phyloP scores from a whole-genome alignment of 495 filamentous ascomycete species.

The Penicillium macrosclerotiorum region DNA sequence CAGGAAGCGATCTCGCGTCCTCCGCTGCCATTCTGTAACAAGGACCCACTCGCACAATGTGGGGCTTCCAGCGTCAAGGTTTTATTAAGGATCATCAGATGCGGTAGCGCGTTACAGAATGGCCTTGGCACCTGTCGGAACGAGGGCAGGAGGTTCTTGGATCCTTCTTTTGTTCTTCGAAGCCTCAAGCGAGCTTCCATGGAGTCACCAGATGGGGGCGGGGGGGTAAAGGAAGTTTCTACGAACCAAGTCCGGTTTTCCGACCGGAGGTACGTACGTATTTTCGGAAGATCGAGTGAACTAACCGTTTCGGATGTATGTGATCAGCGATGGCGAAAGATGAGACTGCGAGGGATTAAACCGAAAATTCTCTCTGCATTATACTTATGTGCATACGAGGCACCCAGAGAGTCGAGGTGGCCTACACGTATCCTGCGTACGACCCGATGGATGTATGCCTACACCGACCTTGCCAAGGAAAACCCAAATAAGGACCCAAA shows the following conservation, averaged over 20 bases:
- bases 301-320: background rate
- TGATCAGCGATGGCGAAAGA: slow-evolving; percentile 7
- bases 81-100: slow-evolving; percentile 46
- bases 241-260: background rate
- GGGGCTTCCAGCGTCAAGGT: slow-evolving; percentile 36
- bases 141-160: slow-evolving; percentile 11
- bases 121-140: slow-evolving; percentile 31
- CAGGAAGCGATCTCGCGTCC: slow-evolving; percentile 16
- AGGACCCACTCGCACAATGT: slow-evolving; percentile 21
- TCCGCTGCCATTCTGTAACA: slow-evolving; percentile 19
- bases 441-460: too few relatives aligned
- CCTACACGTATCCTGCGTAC: too few relatives aligned
- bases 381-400: too few relatives aligned
- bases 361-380: too few relatives aligned
- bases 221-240: slow-evolving; percentile 22
- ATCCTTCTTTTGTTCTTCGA: slow-evolving; percentile 24
- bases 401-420: too few relatives aligned
- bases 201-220: slow-evolving; percentile 5
- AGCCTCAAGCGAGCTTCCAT: slow-evolving; percentile 24
- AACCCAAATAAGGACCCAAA: background rate
- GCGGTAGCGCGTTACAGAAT: slow-evolving; percentile 34
- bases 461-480: too few relatives aligned
- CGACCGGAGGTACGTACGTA: too few relatives aligned
- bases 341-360: background rate
- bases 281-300: background rate